These are phyloP conservation scores for Cucurbita maxima DNA, from an alignment of 306 rosid species.

Conservation along the genomic window DNA sequence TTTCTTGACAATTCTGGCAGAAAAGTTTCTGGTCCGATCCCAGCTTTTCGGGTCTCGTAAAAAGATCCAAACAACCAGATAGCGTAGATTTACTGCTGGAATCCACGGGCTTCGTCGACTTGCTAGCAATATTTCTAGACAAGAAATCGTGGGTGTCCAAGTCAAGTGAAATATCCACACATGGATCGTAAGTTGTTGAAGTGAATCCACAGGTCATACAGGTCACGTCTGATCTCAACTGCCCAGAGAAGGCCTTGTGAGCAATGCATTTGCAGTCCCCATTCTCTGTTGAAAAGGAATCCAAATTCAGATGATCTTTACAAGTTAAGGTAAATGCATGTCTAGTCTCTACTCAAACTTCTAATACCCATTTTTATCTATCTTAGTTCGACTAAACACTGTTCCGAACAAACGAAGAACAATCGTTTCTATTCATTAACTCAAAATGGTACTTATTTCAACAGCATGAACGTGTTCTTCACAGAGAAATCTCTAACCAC, in stretches of 20 bases:
- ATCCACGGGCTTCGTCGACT: conserved; percentile 26
- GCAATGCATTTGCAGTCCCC: conserved; percentile 77
- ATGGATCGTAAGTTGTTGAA: conserved; percentile 82
- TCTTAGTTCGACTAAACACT: background rate
- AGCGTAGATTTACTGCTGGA: conserved; percentile 39
- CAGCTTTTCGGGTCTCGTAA: conserved; percentile 77
- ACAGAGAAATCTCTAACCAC: background rate
- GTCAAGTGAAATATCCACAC: conserved; percentile 77
- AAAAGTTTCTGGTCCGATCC: conserved; percentile 86
- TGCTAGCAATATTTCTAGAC: conserved; percentile 24
- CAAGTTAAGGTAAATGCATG: background rate
- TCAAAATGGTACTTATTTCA: background rate
- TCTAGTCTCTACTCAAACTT: background rate
- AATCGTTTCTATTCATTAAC: background rate
- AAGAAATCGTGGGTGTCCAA: conserved; percentile 23
- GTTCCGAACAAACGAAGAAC: too few relatives aligned
- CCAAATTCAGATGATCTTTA: background rate
- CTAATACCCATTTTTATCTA: background rate
- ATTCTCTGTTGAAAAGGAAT: conserved; percentile 21
- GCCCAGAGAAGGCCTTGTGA: conserved; percentile 72
- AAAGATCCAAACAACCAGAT: conserved; percentile 65
- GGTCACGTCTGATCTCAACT: conserved; percentile 76
- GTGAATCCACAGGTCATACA: conserved; percentile 86
- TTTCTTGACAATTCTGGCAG: conserved; percentile 60
- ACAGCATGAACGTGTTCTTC: background rate